These are phyloP conservation scores for Nidula microcarpa DNA, from an alignment of 768 basidiomycete genomes.

Conservation along the genomic window DNA sequence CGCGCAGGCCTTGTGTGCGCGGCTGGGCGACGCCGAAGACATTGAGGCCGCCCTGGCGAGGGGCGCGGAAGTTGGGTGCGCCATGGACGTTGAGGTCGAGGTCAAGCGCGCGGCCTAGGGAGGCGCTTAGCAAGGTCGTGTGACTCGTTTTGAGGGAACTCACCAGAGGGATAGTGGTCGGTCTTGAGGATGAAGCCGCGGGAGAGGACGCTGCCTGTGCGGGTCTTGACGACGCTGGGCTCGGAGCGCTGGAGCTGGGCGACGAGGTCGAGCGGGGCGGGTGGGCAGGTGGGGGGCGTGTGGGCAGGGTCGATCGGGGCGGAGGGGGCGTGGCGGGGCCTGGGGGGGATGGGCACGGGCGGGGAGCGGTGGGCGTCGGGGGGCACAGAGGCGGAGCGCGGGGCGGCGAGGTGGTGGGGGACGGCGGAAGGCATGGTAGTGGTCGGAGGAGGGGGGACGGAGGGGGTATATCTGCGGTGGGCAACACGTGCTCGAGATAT, in stretches of 20 bases:
- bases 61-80: conserved; percentile 92
- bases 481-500: too few species aligned
- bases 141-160: conserved; percentile 7
- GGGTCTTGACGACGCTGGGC: conserved; percentile 76
- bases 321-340: background rate
- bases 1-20: conserved; percentile 85
- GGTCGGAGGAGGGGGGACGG: too few species aligned
- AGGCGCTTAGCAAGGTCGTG: background rate
- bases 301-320: background rate
- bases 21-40: conserved; percentile 97
- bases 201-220: conserved; percentile 79
- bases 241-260: conserved; percentile 61
- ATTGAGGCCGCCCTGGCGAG: conserved; percentile 74
- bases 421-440: too few species aligned
- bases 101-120: conserved; percentile 80
- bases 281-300: conserved; percentile 13
- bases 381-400: too few species aligned
- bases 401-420: too few species aligned
- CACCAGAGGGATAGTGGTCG: conserved; percentile 81
- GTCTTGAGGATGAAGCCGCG: conserved; percentile 94
- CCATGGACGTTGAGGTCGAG: conserved; percentile 91
- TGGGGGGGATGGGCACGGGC: conserved; percentile 5
- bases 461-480: too few species aligned
- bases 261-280: conserved; percentile 55
- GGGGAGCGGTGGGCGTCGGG: background rate